Conservation (phyloP, 78 protist species). For the Isochrysis galbana region DNA sequence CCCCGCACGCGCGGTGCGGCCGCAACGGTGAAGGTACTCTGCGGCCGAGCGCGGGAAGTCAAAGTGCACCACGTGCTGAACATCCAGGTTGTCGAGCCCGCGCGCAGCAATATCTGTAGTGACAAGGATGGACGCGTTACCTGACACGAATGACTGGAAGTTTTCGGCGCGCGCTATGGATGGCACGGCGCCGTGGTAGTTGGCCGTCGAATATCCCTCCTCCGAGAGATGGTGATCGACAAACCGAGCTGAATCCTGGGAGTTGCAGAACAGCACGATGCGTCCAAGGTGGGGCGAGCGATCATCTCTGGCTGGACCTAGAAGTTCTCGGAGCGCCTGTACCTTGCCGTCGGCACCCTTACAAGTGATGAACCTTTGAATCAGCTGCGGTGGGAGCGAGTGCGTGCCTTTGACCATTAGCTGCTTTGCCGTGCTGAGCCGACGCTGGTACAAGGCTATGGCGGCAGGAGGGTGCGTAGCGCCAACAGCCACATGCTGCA, state of each 20-base stretch:
- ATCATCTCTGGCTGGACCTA: neutral
- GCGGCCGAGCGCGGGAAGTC: neutral
- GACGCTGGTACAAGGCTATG: neutral
- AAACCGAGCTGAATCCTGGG: neutral
- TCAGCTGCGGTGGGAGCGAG: neutral
- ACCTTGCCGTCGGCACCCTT: slow-evolving; percentile 7
- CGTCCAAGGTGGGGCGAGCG: neutral
- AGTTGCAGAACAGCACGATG: slow-evolving; percentile 18
- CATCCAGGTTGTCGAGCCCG: slow-evolving; percentile 63
- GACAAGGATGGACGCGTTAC: slow-evolving; percentile 43
- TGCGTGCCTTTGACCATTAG: neutral
- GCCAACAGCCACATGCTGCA: slow-evolving; percentile 25
- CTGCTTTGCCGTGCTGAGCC: neutral
- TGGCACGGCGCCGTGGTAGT: slow-evolving; percentile 15
- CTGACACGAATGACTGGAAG: neutral
- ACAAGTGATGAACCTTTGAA: neutral
- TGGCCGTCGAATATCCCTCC: neutral
- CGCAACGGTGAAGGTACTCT: slow-evolving; percentile 79
- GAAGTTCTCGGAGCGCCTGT: neutral
- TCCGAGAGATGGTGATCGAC: neutral
- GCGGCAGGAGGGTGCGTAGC: slow-evolving; percentile 15
- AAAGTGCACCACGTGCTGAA: slow-evolving; percentile 12
- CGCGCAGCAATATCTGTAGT: slow-evolving; percentile 77
- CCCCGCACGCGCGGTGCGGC: slow-evolving; percentile 84
- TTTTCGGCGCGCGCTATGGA: neutral